phyloP scores from a whole-genome alignment of 805 yeast species.

The Saturnispora ahearnii region DNA sequence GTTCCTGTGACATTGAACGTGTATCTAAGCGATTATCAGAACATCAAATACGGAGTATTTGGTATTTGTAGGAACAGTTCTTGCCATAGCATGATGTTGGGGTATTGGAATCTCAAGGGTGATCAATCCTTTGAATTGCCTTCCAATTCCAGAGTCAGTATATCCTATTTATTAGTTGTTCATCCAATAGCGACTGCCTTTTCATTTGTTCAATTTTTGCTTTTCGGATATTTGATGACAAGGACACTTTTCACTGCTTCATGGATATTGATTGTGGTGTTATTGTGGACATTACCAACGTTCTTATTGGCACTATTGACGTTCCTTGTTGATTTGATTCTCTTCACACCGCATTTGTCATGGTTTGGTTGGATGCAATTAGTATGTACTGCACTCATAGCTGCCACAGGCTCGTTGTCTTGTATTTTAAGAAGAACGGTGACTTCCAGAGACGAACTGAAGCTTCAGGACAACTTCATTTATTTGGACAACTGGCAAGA shows the following conservation, averaged over 20 bases:
- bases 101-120: slow-evolving; percentile 27
- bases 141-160: slow-evolving; percentile 46
- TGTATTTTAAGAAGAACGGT: slow-evolving; percentile 68
- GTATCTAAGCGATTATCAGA: slow-evolving; percentile 40
- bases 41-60: slow-evolving; percentile 56
- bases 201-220: slow-evolving; percentile 37
- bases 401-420: slow-evolving; percentile 53
- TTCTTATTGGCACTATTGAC: slow-evolving; percentile 64
- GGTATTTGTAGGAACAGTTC: slow-evolving; percentile 50
- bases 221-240: slow-evolving; percentile 33
- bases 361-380: slow-evolving; percentile 85
- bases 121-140: slow-evolving; percentile 35
- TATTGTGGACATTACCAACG: slow-evolving; percentile 55
- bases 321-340: slow-evolving; percentile 70
- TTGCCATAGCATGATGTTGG: slow-evolving; percentile 32
- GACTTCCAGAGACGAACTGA: slow-evolving; percentile 32
- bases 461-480: slow-evolving; percentile 4
- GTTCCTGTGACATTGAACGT: slow-evolving; percentile 48
- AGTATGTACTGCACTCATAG: slow-evolving; percentile 55
- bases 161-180: slow-evolving; percentile 53
- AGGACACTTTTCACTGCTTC: slow-evolving; percentile 27
- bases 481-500: slow-evolving; percentile 14
- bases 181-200: slow-evolving; percentile 58
- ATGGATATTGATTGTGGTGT: slow-evolving; percentile 39
- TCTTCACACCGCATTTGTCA: slow-evolving; percentile 65